Evolutionary conservation across 2,329 filamentous ascomycete genomes (phyloP), one percentile per base, ranked within the genome.

Genomic region (Alternaria infectoria): DNA sequence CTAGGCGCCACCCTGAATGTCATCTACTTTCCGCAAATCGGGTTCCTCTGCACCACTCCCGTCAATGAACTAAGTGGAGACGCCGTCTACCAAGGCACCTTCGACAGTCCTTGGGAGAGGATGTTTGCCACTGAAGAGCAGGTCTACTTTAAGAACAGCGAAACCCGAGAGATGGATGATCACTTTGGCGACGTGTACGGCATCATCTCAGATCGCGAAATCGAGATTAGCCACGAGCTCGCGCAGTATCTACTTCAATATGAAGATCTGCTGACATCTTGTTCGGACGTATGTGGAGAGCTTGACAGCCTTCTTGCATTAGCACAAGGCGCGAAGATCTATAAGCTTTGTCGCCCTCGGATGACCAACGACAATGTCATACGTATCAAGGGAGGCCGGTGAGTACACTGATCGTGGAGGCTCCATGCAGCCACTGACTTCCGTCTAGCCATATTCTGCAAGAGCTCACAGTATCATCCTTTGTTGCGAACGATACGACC

Each of bases 1-100:
- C 1, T 23, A 61, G 58, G 54, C 21, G 74, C 79, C 3, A 82
- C 84, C 12, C 78, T 91, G 32, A 94, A 94, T 58, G 96, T 96
- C 66, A 91, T 96, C 17, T 97, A 96, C 77, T 91, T 97, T 65
- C 95, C 94, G 0, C 93, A 97, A 73, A 87, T 97, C 40, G 96
- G 96, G 0, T 99, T 97, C 75, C 86, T 97, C 40, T 91, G 93
- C 3, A 89, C 91, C 0, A 89, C 97, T 15, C 86, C 86, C 2
- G 79, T 90, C 4, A 87, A 93, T 69, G 81, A 84, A 13, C 77
- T 83, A 2, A 88, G 86, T 2, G 88, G 88, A 0, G 81, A 84
- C 50, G 86, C 87, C 0, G 82, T 87, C 11, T 94, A 90, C 68
- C 85, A 88, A 69, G 92, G 92, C 1, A 76, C 83, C 4, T 75